phyloP scores from a whole-genome alignment of 2,329 filamentous ascomycete species.

The Verticillium nonalfalfae region DNA sequence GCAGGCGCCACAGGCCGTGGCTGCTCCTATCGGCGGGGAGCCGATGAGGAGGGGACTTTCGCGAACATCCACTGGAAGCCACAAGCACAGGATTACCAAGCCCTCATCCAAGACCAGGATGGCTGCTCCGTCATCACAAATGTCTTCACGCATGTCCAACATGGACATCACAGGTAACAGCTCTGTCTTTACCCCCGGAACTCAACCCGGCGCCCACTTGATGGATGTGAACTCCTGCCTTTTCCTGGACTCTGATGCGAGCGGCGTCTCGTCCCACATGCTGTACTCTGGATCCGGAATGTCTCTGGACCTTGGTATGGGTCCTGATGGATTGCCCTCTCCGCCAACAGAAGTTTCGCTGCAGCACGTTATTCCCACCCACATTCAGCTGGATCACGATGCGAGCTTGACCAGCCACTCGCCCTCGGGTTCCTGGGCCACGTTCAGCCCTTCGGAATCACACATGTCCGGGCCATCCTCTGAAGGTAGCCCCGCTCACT shows the following conservation, averaged over 20 bases:
- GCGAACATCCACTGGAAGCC: constrained; percentile 36
- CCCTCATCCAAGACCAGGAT: constrained; percentile 35
- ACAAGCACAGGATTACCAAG: constrained; percentile 37
- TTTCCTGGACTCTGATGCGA: constrained; percentile 41
- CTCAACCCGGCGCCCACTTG: constrained; percentile 28
- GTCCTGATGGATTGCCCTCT: constrained; percentile 35
- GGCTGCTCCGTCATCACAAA: constrained; percentile 39
- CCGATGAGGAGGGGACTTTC: constrained; percentile 39
- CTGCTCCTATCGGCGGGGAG: constrained; percentile 22
- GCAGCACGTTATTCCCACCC: constrained; percentile 46
- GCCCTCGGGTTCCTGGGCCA: constrained; percentile 40
- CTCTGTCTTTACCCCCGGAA: constrained; percentile 30
- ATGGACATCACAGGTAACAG: constrained; percentile 48
- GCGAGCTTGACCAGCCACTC: constrained; percentile 40
- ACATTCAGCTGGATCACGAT: constrained; percentile 49
- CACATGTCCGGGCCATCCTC: constrained; percentile 8
- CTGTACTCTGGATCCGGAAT: constrained; percentile 42
- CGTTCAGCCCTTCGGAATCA: constrained; percentile 14
- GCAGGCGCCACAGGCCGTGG: constrained; percentile 27
- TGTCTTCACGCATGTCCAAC: constrained; percentile 41
- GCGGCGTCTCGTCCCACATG: constrained; percentile 40
- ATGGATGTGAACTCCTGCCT: constrained; percentile 46
- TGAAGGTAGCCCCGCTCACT: constrained; percentile 9
- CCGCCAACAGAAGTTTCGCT: constrained; percentile 35
- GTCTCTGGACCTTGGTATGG: constrained; percentile 36